Base-by-base conservation (phyloP, 768 basidiomycete genomes). In the Russula lepida region DNA sequence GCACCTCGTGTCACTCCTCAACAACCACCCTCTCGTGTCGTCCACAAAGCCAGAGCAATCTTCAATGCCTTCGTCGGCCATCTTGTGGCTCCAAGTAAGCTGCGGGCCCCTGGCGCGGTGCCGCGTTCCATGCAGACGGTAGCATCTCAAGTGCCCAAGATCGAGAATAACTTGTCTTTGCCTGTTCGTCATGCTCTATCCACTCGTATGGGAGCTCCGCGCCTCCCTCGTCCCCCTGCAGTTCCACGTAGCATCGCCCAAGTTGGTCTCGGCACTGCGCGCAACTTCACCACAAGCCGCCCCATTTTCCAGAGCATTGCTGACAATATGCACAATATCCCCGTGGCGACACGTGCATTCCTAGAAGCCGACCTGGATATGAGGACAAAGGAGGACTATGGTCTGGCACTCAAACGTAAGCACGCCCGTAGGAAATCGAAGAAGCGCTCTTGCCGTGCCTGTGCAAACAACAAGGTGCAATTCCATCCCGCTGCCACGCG, bases 291-390 rank as follows among this genome's bases (percentile, higher is more conserved):
- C 25, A 81, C 84, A 3, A 79, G 78, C 12, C 82, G 86, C 2
- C 86, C 88, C 3, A 78, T 92, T 47, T 92, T 92, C 76, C 84
- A 90, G 70, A 84, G 88, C 69, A 71, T 94, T 44, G 83, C 83
- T 2, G 81, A 91, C 69, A 91, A 91, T 67, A 58, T 63, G 37
- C 25, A 90, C 69, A 74, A 74, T 56, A 84, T 89, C 0, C 91
- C 92, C 7, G 73, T 94, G n/a, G 79, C 83, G 1, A 81, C 80
- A 9, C 81, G 92, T 28, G 85, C 91, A 3, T 75, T 92, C 46
- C 84, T 83, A 69, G 86, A 91, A 70, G 84, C 81, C 0, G 88
- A 91, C 68, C 81, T 83, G 78, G 84, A 90, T 44, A 33, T 84
- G 27, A 79, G 82, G 63, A 71, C 75, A 66, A 77, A 74, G 63